phyloP scores from a whole-genome alignment of 2,329 filamentous ascomycete species.

The Exophiala bonariae region DNA sequence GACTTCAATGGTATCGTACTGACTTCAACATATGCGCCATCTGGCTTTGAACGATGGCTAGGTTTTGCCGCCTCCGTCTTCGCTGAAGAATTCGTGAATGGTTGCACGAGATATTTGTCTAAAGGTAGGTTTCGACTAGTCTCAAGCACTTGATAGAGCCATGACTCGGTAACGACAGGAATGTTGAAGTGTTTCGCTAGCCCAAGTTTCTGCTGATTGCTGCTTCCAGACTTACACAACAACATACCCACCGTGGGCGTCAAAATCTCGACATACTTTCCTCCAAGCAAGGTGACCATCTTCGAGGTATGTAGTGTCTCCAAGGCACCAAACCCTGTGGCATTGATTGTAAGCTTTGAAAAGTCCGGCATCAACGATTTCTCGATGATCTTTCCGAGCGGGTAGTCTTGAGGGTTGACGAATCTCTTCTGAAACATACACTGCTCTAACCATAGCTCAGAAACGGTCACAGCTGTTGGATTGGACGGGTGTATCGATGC shows the following conservation, averaged over 20 bases:
- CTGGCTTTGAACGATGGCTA: background rate
- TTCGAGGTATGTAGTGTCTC: conserved; percentile 84
- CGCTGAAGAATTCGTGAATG: background rate
- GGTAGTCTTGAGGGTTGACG: conserved; percentile 66
- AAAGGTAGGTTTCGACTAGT: conserved; percentile 37
- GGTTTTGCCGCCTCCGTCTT: conserved; percentile 2
- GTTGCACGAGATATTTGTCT: conserved; percentile 13
- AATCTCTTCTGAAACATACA: conserved; percentile 77
- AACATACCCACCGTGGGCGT: conserved; percentile 72
- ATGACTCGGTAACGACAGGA: conserved; percentile 76
- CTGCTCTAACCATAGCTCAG: conserved; percentile 90
- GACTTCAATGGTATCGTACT: conserved; percentile 13
- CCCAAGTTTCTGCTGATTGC: conserved; percentile 72
- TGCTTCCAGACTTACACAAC: conserved; percentile 62
- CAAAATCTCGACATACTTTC: conserved; percentile 76
- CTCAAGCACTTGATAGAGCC: conserved; percentile 81
- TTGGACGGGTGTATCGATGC: conserved; percentile 31
- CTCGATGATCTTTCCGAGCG: conserved; percentile 75
- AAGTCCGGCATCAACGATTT: conserved; percentile 70
- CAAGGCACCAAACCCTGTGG: conserved; percentile 78
- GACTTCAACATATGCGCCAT: conserved; percentile 12
- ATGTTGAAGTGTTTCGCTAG: conserved; percentile 74
- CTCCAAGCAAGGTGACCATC: conserved; percentile 73
- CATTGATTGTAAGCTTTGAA: conserved; percentile 69
- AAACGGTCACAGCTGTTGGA: conserved; percentile 53